Evolutionary conservation across 2,329 filamentous ascomycete genomes (phyloP), one percentile per base, ranked within the genome.

Genomic region (Aureobasidium sp.): DNA sequence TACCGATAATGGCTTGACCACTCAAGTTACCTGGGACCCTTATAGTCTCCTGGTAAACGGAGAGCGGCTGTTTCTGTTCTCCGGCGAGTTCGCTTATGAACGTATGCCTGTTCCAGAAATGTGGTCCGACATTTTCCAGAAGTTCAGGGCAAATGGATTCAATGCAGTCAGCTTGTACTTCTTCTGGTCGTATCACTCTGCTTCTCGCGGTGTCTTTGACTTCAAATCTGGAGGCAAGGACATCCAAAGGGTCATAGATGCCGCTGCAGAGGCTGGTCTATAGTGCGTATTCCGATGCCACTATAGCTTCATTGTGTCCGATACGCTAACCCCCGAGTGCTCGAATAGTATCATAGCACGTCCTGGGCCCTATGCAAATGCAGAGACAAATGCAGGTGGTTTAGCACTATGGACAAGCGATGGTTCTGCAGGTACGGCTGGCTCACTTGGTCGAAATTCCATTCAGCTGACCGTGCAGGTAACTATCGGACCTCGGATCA

Each of bases 301-400:
- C 7, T 42, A 7, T 25, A 6, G 17, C 8, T 15, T 3, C 21
- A 25, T 8, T 10, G 0, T 4, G 9, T 17, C 17, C 23, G 7
- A 45, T n/a, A 29, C 9, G 7, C 25, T 46, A n/a, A 46, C 4
- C 9, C 6, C 8, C 8, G n/a, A 23, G 21, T 9, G 15, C n/a
- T 19, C 4, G n/a, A 1, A 11, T 5, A 55, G 51, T 13, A 21
- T 58, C 31, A 40, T 46, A 17, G 43, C 61, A 4, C 75, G 83
- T 0, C 81, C 83, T 0, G 83, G 84, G 0, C 83, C 83, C 0
- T 87, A 86, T 60, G 78, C 84, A 61, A 87, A 86, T 63, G 84
- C 83, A 1, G 84, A 86, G 67, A 77, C 82, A 3, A 84, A 81
- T 63, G 63, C 79, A 0, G 84, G 84, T 33, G 84, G 84, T 0